These are phyloP conservation scores for Gracilaria caudata DNA, from an alignment of 23 red algal genomes.

Conservation along the genomic window DNA sequence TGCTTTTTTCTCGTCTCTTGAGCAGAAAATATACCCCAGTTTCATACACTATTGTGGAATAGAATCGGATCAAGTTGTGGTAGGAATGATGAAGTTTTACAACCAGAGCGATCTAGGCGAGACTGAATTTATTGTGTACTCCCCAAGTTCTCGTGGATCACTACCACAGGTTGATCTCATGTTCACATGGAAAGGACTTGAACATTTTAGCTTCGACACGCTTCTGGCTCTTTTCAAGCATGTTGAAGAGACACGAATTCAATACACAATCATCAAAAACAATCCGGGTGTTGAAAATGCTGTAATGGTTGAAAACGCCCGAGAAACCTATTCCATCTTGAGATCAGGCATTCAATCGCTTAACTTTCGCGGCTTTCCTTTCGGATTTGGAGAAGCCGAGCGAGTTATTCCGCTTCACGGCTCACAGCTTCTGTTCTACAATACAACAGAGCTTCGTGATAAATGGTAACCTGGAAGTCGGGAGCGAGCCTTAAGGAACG, in stretches of 20 bases:
- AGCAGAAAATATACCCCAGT: constrained; percentile 30
- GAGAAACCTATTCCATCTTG: constrained; percentile 38
- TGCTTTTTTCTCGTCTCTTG: neutral
- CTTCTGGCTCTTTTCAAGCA: constrained; percentile 29
- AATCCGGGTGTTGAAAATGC: constrained; percentile 43
- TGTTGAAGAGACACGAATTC: neutral
- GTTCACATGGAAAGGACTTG: constrained; percentile 40
- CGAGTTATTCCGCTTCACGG: constrained; percentile 32
- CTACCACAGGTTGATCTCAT: constrained; percentile 42
- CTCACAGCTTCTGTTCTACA: constrained; percentile 51
- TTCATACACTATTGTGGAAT: constrained; percentile 50
- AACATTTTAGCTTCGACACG: constrained; percentile 41
- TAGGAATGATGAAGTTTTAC: constrained; percentile 46
- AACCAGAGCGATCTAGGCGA: constrained; percentile 7
- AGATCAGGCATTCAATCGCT: constrained; percentile 18
- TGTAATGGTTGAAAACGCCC: constrained; percentile 29
- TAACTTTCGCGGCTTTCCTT: constrained; percentile 50
- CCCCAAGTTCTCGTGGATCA: constrained; percentile 23
- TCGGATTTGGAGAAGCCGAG: constrained; percentile 36
- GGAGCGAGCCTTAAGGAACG: too few species aligned
- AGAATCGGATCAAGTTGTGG: constrained; percentile 23
- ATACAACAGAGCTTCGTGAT: constrained; percentile 27
- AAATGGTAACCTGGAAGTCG: neutral
- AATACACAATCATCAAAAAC: constrained; percentile 35
- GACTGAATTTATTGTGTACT: constrained; percentile 43